A percentile compares a stretch with the other conserved stretches of the same genome.
These are phyloP conservation scores for Starmerella bacillaris DNA, from an alignment of 805 yeast species.

Conservation along the genomic window DNA sequence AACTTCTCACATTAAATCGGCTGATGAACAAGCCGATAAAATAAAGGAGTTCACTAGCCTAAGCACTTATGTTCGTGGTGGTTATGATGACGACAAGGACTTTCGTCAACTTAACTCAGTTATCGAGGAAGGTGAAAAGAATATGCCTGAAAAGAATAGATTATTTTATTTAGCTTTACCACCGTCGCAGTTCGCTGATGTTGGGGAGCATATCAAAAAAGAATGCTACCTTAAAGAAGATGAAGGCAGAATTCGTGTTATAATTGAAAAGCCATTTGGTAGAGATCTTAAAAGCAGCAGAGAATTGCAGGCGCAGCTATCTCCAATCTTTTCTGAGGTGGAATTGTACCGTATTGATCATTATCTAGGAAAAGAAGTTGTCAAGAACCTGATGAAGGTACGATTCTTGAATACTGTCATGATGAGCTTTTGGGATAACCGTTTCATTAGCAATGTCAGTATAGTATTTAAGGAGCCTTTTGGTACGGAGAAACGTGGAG, in stretches of 20 bases:
- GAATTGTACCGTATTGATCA: constrained; percentile 94
- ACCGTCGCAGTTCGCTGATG: constrained; percentile 73
- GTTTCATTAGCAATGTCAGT: constrained; percentile 63
- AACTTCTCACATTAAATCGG: constrained; percentile 40
- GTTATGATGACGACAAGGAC: constrained; percentile 69
- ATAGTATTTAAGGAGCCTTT: constrained; percentile 93
- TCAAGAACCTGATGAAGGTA: constrained; percentile 72
- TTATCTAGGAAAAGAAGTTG: constrained; percentile 95
- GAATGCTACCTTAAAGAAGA: constrained; percentile 39
- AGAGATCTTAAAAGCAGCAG: constrained; percentile 68
- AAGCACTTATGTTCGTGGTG: constrained; percentile 54
- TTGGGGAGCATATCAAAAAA: constrained; percentile 54
- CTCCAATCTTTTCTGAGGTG: constrained; percentile 77
- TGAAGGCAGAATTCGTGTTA: constrained; percentile 57
- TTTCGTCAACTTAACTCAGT: constrained; percentile 37
- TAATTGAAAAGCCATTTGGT: constrained; percentile 95
- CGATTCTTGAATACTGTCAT: constrained; percentile 84
- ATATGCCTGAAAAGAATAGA: constrained; percentile 41
- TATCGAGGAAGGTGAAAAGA: constrained; percentile 43
- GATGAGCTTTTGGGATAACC: constrained; percentile 74
- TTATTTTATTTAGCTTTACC: constrained; percentile 87
- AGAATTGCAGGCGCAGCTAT: constrained; percentile 53
- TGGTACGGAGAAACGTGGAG: constrained; percentile 98
- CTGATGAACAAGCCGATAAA: constrained; percentile 25
- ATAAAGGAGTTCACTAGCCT: constrained; percentile 47